Base-by-base conservation (phyloP, 345 rosid species). In the Sonneratia alba region DNA sequence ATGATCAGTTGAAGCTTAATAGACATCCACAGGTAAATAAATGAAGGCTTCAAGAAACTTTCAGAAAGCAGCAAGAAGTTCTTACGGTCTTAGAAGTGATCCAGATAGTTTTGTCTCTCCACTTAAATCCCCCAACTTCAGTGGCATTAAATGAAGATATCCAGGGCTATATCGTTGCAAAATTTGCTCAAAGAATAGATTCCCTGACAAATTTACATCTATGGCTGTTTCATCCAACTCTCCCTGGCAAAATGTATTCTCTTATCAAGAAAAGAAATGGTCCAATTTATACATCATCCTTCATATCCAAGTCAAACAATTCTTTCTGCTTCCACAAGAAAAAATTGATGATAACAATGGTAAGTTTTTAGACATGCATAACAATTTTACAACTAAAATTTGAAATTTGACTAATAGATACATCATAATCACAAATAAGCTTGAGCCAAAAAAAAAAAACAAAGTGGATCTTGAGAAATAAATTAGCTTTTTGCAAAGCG, bases 71-170 rank as follows among this genome's bases (percentile, higher is more conserved):
- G 76, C 55, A 72, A 47, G 76, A 72, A 66, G 69, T 74, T 69
- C 89, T 85, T 83, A 94, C 96, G 98, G 97, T 83, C 79, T 94
- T 78, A 94, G 79, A 79, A 94, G 93, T 63, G 97, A 85, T 70
- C 98, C 98, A 68, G 98, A 91, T 79, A 94, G 84, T 78, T 91
- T 94, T 56, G 97, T 90, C 77, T 94, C 98, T 83, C 98, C 98
- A 64, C 87, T 83, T 78, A 94, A 78, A 80, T 91, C 95, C 74
- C 97, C 98, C 79, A 91, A 82, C 73, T 90, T 91, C 66, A 90
- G 81, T 4, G 90, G 87, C 77, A 85, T 80, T 36, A 82, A 77
- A 75, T 83, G 89, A 67, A 86, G 87, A 82, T 91, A 76, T 72
- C 79, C 89, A 4, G 96, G 96, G 51, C 90, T 69, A 74, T 90